Conservation (phyloP, 116 monocot species). For the Posidonia oceanica region DNA sequence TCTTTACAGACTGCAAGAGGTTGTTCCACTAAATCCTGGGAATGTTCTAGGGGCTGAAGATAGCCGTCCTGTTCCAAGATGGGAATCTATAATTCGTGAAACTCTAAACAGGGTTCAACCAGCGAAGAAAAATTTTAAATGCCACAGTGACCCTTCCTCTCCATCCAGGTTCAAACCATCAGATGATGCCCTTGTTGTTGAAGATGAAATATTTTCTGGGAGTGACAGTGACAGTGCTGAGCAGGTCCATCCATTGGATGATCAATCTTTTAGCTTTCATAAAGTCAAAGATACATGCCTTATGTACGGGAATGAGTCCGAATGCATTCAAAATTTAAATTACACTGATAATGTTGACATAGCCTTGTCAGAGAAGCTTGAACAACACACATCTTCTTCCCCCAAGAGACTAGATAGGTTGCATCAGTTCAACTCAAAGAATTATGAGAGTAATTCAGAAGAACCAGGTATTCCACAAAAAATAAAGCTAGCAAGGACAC, state of each 20-base stretch:
- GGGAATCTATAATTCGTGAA: slow-evolving; percentile 81
- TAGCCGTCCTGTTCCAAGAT: slow-evolving; percentile 45
- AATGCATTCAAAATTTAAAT: not conserved
- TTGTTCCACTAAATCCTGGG: slow-evolving; percentile 93
- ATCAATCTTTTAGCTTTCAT: slow-evolving; percentile 6
- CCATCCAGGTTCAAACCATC: slow-evolving; percentile 68
- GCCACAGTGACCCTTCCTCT: slow-evolving; percentile 71
- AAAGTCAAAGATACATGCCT: not conserved
- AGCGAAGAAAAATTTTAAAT: slow-evolving; percentile 46
- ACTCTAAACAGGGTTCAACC: slow-evolving; percentile 48
- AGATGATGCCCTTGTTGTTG: slow-evolving; percentile 37
- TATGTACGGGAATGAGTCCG: slow-evolving; percentile 5
- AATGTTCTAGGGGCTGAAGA: slow-evolving; percentile 91
- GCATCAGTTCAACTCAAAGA: slow-evolving; percentile 19
- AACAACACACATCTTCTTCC: not conserved
- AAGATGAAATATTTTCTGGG: slow-evolving; percentile 35
- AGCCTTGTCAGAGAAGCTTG: not conserved
- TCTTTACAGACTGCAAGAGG: slow-evolving; percentile 73
- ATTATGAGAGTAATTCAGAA: slow-evolving; percentile 19
- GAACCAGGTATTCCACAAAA: slow-evolving; percentile 13
- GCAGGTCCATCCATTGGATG: slow-evolving; percentile 31
- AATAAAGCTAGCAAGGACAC: slow-evolving; percentile 19
- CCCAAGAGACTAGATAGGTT: slow-evolving; percentile 18
- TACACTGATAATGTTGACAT: not conserved
- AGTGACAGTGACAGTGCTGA: slow-evolving; percentile 59